A percentile compares a stretch with the other conserved stretches of the same genome.
Conservation (phyloP, 2,329 filamentous ascomycete genomes). For the Aspergillus brunneoviolaceus region DNA sequence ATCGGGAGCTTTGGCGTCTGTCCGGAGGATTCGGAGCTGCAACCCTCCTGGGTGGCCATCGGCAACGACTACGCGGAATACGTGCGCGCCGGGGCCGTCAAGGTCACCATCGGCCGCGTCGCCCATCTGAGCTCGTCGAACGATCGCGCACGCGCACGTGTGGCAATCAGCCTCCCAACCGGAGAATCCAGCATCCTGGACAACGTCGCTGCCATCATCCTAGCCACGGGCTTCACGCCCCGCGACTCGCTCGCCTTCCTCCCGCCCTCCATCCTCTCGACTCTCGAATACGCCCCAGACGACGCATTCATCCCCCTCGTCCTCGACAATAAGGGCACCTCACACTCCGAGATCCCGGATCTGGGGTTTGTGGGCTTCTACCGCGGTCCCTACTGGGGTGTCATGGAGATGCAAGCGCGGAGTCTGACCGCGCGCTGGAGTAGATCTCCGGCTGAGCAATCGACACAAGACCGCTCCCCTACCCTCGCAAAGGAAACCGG, state of each 20-base stretch:
- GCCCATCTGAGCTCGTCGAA: conserved; percentile 12
- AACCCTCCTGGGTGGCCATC: conserved; percentile 67
- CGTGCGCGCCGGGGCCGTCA: conserved; percentile 64
- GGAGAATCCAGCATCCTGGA: conserved; percentile 46
- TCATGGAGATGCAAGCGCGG: conserved; percentile 82
- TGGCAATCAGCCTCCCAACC: conserved; percentile 41
- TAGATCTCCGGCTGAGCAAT: neutral
- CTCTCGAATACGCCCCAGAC: conserved; percentile 57
- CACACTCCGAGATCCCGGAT: conserved; percentile 60
- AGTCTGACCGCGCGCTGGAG: conserved; percentile 64
- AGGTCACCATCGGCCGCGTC: conserved; percentile 48
- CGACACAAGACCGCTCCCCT: conserved; percentile 2
- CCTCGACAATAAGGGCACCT: conserved; percentile 66
- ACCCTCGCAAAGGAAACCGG: conserved; percentile 21
- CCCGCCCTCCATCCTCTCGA: conserved; percentile 53
- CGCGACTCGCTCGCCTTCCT: conserved; percentile 65
- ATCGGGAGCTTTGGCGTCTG: conserved; percentile 27
- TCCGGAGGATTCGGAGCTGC: conserved; percentile 32
- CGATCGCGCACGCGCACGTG: conserved; percentile 10
- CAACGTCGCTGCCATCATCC: conserved; percentile 65
- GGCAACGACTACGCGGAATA: conserved; percentile 73
- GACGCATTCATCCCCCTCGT: conserved; percentile 62
- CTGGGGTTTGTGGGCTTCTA: conserved; percentile 83
- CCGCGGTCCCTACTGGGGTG: conserved; percentile 79
- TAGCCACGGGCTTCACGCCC: conserved; percentile 74